Evolutionary conservation across 108 stramenopile species (phyloP), one percentile per base, ranked within the genome.

Genomic region (Cyclotella choctawhatcheeana): DNA sequence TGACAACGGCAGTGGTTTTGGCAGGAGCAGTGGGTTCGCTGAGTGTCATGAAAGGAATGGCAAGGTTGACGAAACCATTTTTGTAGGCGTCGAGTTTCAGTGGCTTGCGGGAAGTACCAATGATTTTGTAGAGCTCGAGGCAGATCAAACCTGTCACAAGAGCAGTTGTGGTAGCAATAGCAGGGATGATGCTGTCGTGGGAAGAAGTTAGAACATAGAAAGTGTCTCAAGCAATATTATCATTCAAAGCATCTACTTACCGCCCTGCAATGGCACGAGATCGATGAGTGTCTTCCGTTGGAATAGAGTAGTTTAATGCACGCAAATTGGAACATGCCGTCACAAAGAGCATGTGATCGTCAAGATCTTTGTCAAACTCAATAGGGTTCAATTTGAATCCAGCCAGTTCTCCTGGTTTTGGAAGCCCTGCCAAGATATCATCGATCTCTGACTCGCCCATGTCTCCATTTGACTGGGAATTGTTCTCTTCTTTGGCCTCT

Each of bases 161-260:
- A 5, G 99, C 97, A 13, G 99, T 99, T 18, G 97, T 99, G 18
- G 99, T 99, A 44, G 99, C 97, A 82, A 99, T 99, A 26, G 99
- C 99, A 14, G 99, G 99, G 67, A 98, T 99, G 79, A 99, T 99
- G 63, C 95, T 94, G 27, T 32, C 48, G n/a, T 64, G 12, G 29
- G 29, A 53, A 21, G 14, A 54, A 13, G 35, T 52, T 52, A 30
- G 29, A 30, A 14, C 5, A 30, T 6, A 31, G 8, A 56, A 10
- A 24, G 2, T 22, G 51, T 10, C 8, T 17, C 55, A 56, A 31
- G 45, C 44, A 51, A 58, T 3, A 58, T 55, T 40, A 12, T 53
- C 22, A 22, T 24, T 22, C 10, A 10, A 5, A 3, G 2, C 21
- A 2, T 18, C 14, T 10, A 31, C 73, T 74, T 44, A 74, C 66